Base-by-base conservation (phyloP, 2,329 filamentous ascomycete genomes). In the Colletotrichum godetiae region DNA sequence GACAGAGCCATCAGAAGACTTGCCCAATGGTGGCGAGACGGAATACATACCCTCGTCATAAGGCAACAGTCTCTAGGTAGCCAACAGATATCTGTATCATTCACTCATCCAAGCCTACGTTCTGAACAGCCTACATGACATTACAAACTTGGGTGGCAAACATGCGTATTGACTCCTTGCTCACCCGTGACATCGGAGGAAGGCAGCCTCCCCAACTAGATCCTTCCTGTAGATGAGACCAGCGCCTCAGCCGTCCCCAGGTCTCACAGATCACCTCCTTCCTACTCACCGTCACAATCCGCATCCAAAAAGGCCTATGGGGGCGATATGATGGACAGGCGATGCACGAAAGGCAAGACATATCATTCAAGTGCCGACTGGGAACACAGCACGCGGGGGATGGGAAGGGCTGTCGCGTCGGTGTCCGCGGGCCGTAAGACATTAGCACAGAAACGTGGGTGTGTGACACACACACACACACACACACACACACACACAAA, bases 271-370 rank as follows among this genome's bases (percentile, higher is more conserved):
- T 49, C 42, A 49, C 42, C 8, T 10, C 42, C 42, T 49, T 49
- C 42, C 42, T 22, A 19, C 19, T 22, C 42, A 11, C n/a, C 42
- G 19, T 49, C 27, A n/a, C 4, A 5, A 33, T 46, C 8, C n/a
- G 27, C 15, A 8, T 7, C 33, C 11, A 5, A 27, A 27, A 15
- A 19, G 4, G 7, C 1, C 6, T 27, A 6, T 13, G 22, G 35
- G 2, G 11, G 10, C 11, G 11, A 7, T 12, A 8, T 29, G 6
- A 5, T 19, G 37, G 37, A 8, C 19, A 19, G 19, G 42, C 42
- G 10, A 55, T 64, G 61, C 46, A 55, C 46, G 49, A 10, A 31
- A 64, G 24, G 13, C 61, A n/a, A 37, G 49, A 64, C 61, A 56
- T 5, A 22, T 6, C 22, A 35, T 42, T 15, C 8, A 10, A 37